Evolutionary conservation across 2,329 filamentous ascomycete genomes (phyloP).

Genomic region (Trichophyton benhamiae): DNA sequence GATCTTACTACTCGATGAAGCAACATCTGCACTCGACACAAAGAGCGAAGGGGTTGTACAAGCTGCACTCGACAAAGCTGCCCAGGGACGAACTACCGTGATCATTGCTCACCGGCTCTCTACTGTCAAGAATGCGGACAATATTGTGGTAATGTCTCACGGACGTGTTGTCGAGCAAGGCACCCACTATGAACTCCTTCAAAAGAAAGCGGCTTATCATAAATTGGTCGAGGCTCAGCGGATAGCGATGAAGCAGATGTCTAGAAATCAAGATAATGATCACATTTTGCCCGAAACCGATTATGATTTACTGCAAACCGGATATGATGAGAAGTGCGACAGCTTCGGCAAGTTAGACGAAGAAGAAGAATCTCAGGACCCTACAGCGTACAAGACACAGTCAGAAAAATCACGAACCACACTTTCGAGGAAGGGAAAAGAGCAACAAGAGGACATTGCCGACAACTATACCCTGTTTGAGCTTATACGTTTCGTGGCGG

Average conservation of each 20-base stretch:
- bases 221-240: neutral
- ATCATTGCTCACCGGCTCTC: conserved; percentile 31
- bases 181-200: conserved; percentile 23
- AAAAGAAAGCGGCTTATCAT: neutral
- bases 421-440: neutral
- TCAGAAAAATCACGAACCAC: neutral
- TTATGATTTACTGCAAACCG: neutral
- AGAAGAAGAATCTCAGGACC: neutral
- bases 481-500: conserved; percentile 63
- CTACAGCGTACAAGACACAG: neutral
- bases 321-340: neutral
- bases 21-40: conserved; percentile 70
- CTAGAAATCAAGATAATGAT: neutral
- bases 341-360: neutral
- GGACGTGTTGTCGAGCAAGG: conserved; percentile 29
- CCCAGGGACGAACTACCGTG: conserved; percentile 36
- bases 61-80: conserved; percentile 61
- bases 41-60: conserved; percentile 75
- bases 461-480: conserved; percentile 17
- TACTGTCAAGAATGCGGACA: conserved; percentile 29
- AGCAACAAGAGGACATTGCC: neutral
- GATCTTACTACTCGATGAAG: conserved; percentile 71
- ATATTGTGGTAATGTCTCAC: conserved; percentile 29
- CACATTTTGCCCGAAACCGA: neutral
- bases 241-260: neutral